A percentile compares a stretch with the other conserved stretches of the same genome.
Evolutionary conservation across 2,329 filamentous ascomycete genomes (phyloP).

Genomic region (Aotearoamyces nothofagi): DNA sequence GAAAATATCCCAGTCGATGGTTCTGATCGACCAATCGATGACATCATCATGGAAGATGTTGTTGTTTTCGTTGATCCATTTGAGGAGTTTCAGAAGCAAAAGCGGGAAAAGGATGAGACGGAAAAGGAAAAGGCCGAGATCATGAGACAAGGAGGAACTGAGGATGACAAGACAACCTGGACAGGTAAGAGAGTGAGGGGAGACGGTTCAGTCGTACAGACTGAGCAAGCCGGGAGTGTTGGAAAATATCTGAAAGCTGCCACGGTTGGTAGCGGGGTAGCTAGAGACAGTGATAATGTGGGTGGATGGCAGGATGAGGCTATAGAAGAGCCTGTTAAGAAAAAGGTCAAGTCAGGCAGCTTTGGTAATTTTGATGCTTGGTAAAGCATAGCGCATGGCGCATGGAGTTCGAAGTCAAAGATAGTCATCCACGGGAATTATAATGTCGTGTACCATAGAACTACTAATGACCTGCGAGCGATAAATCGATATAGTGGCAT

Average conservation of each 20-base stretch:
- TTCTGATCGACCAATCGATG: slow-evolving; percentile 59
- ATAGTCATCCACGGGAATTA: too few relatives aligned
- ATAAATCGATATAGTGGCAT: too few relatives aligned
- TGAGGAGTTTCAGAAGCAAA: slow-evolving; percentile 75
- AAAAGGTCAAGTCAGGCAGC: slow-evolving; percentile 38
- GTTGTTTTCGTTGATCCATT: slow-evolving; percentile 89
- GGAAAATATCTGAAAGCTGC: slow-evolving; percentile 72
- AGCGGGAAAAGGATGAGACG: slow-evolving; percentile 43
- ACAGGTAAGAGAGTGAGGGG: slow-evolving; percentile 78
- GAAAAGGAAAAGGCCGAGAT: slow-evolving; percentile 46
- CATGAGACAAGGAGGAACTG: slow-evolving; percentile 51
- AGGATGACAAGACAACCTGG: slow-evolving; percentile 88
- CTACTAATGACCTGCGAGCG: too few relatives aligned
- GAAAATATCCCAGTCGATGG: slow-evolving; percentile 65
- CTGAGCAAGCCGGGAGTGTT: slow-evolving; percentile 29
- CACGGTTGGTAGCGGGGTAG: slow-evolving; percentile 27
- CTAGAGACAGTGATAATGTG: slow-evolving; percentile 31
- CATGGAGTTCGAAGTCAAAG: too few relatives aligned
- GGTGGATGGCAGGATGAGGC: slow-evolving; percentile 37
- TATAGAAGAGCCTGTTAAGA: slow-evolving; percentile 52
- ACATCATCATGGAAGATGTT: slow-evolving; percentile 69
- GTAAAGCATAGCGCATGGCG: not conserved
- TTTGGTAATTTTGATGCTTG: slow-evolving; percentile 2
- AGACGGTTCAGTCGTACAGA: slow-evolving; percentile 40
- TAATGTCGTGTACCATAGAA: too few relatives aligned